Evolutionary conservation across 345 rosid species (phyloP).

Genomic region (rapeseed (Brassica napus)): Da-Ae NC_063445.1:13921001-13921500

Average conservation of each 20-base stretch:
- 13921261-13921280: slow-evolving; percentile 6
- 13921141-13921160: slow-evolving; percentile 81
- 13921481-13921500: not conserved
- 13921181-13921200: slow-evolving; percentile 90
- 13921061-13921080: slow-evolving; percentile 96
- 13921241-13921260: slow-evolving; percentile 3
- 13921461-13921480: not conserved
- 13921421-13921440: slow-evolving; percentile 9
- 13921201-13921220: slow-evolving; percentile 53
- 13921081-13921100: slow-evolving; percentile 72
- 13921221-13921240: slow-evolving; percentile 2
- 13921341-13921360: too few species aligned
- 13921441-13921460: not conserved
- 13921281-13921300: not conserved
- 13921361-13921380: too few species aligned
- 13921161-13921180: slow-evolving; percentile 85
- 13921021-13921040: too few species aligned
- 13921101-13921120: slow-evolving; percentile 84
- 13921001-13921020: not conserved
- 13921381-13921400: too few species aligned
- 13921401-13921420: not conserved
- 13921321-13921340: not conserved
- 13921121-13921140: slow-evolving; percentile 72
- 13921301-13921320: slow-evolving; percentile 2
- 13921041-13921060: slow-evolving; percentile 44